These are phyloP conservation scores for Blepharisma japonicum DNA, from an alignment of 73 alveolate genomes.

Conservation along the genomic window DNA sequence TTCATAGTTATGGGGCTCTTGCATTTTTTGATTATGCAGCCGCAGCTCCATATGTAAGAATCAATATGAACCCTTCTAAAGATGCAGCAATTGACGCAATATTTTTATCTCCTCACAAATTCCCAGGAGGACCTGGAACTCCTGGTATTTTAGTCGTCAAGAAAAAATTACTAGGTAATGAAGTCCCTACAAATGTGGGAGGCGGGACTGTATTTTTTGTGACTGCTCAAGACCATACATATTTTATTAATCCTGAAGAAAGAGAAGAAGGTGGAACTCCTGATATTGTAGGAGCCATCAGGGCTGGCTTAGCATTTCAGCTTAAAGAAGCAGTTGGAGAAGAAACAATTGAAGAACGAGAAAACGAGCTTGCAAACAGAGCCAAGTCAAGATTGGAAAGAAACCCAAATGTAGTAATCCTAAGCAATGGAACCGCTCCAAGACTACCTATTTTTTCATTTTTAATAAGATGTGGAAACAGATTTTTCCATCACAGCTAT, in stretches of 20 bases:
- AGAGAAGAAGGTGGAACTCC: conserved; percentile 99
- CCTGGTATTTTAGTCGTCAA: conserved; percentile 82
- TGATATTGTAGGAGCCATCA: conserved; percentile 80
- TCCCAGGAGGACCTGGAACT: conserved; percentile 91
- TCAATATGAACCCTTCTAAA: conserved; percentile 59
- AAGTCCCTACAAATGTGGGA: conserved; percentile 91
- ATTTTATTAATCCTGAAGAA: conserved; percentile 57
- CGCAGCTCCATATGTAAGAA: conserved; percentile 75
- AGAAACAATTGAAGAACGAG: conserved; percentile 62
- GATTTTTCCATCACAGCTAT: conserved; percentile 77
- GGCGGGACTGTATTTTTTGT: conserved; percentile 97
- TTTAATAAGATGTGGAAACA: conserved; percentile 65
- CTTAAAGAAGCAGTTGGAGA: conserved; percentile 64
- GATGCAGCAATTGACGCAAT: conserved; percentile 76
- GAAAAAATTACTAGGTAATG: conserved; percentile 59
- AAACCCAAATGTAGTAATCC: conserved; percentile 65
- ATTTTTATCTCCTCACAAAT: conserved; percentile 87
- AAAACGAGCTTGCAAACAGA: conserved; percentile 50
- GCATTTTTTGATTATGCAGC: conserved; percentile 93
- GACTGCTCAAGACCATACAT: conserved; percentile 66
- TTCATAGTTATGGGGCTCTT: conserved; percentile 72
- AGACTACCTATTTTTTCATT: conserved; percentile 73
- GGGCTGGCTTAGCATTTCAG: conserved; percentile 78
- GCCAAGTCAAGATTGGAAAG: conserved; percentile 34
- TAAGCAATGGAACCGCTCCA: conserved; percentile 58